Percentiles rank a stretch among this genome's conserved stretches.
Evolutionary conservation across 225 moss, liverwort and hornwort species (phyloP).

Genomic region (Polytrichum formosum): DNA sequence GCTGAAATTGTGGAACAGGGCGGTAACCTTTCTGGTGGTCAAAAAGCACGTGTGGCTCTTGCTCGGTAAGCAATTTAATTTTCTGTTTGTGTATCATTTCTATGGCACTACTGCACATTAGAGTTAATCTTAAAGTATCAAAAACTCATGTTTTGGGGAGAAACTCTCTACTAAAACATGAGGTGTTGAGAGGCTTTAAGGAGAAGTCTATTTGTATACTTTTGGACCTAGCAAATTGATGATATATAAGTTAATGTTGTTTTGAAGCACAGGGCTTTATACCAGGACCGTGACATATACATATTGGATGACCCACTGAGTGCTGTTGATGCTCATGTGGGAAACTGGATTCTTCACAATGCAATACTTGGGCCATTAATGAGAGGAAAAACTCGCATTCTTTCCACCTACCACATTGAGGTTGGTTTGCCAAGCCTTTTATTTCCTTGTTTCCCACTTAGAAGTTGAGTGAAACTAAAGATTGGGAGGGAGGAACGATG

Average conservation of each 20-base stretch:
- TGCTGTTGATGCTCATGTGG: conserved; percentile 93
- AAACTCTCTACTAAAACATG: too few species aligned
- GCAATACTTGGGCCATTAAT: conserved; percentile 60
- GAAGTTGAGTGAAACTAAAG: too few species aligned
- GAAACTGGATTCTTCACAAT: conserved; percentile 82
- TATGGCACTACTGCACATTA: too few species aligned
- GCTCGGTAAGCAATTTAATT: conserved; percentile 51
- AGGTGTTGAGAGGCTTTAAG: too few species aligned
- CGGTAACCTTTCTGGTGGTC: conserved; percentile 92
- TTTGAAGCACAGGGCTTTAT: conserved; percentile 74
- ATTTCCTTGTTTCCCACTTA: too few species aligned
- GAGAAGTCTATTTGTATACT: too few species aligned
- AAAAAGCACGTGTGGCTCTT: conserved; percentile 84
- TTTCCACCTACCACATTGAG: conserved; percentile 88
- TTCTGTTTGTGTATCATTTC: background rate
- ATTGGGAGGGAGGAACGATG: too few species aligned
- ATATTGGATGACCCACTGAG: conserved; percentile 93
- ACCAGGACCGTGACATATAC: conserved; percentile 89
- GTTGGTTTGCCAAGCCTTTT: conserved; percentile 25
- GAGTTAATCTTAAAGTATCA: too few species aligned
- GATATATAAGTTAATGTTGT: background rate
- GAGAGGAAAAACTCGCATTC: conserved; percentile 75
- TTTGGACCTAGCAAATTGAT: too few species aligned
- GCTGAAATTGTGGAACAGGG: conserved; percentile 92
- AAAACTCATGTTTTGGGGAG: too few species aligned